These are phyloP conservation scores for Ceratocystis albifundus DNA, from an alignment of 2,329 filamentous ascomycete genomes.

Conservation along the genomic window DNA sequence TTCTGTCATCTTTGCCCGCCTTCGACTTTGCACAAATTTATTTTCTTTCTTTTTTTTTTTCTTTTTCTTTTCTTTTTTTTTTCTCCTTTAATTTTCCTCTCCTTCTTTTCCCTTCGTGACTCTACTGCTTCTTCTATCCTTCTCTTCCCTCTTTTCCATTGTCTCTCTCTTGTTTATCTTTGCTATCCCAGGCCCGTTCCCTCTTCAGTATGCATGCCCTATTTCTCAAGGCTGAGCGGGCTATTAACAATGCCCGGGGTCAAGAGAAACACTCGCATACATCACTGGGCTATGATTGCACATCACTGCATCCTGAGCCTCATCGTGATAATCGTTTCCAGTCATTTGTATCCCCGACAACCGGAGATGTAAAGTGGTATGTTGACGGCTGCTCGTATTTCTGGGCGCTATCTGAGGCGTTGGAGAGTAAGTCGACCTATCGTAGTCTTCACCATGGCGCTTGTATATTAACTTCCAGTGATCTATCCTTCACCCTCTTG, in stretches of 20 bases:
- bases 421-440: conserved; percentile 44
- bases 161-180: background rate
- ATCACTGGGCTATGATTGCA: conserved; percentile 33
- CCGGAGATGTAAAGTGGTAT: conserved; percentile 74
- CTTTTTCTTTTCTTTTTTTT: background rate
- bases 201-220: conserved; percentile 27
- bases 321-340: conserved; percentile 44
- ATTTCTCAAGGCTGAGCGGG: conserved; percentile 36
- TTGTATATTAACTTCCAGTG: background rate
- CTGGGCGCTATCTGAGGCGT: conserved; percentile 67
- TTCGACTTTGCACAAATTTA: background rate
- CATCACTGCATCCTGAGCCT: conserved; percentile 34
- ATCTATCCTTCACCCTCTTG: conserved; percentile 19
- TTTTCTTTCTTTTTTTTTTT: background rate
- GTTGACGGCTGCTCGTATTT: conserved; percentile 78
- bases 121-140: too few species aligned
- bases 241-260: conserved; percentile 27
- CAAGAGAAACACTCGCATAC: conserved; percentile 38
- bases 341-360: conserved; percentile 62
- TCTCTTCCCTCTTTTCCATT: background rate
- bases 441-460: background rate
- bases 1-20: background rate
- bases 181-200: background rate
- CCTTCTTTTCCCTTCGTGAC: background rate
- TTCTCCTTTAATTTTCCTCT: background rate